Evolutionary conservation across 495 filamentous ascomycete genomes (phyloP).

Genomic region (Neurospora sp.): DNA sequence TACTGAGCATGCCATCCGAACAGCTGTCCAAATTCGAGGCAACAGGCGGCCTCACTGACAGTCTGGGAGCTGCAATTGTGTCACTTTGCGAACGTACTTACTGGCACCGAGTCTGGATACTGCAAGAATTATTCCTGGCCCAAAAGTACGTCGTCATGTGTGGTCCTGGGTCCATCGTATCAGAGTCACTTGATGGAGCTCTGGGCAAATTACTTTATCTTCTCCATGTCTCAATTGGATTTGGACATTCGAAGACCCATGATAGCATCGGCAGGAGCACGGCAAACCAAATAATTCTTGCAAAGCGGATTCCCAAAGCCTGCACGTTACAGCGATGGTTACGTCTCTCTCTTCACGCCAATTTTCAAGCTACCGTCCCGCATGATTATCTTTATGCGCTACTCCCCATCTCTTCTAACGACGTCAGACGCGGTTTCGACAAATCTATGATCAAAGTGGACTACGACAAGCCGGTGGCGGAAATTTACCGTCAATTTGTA

Average conservation of each 20-base stretch:
- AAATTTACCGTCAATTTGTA: background rate
- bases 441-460: background rate
- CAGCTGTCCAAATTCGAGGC: background rate
- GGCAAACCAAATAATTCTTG: background rate
- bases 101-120: background rate
- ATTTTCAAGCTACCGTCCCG: background rate
- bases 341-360: accelerated
- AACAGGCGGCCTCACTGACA: background rate
- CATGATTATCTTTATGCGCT: background rate
- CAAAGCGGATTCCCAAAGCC: background rate
- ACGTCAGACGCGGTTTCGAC: background rate
- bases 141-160: background rate
- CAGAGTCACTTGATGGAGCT: background rate
- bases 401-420: background rate
- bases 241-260: too few relatives aligned
- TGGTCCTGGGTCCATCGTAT: background rate
- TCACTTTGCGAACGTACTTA: background rate
- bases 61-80: background rate
- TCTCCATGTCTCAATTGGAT: too few relatives aligned
- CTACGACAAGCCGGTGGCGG: background rate
- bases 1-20: background rate
- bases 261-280: background rate
- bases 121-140: background rate
- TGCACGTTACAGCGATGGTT: background rate
- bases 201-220: too few relatives aligned